Evolutionary conservation across 1,284 basidiomycete genomes (phyloP), one percentile per base, ranked within the genome.

Genomic region (Cerrena zonata): DNA sequence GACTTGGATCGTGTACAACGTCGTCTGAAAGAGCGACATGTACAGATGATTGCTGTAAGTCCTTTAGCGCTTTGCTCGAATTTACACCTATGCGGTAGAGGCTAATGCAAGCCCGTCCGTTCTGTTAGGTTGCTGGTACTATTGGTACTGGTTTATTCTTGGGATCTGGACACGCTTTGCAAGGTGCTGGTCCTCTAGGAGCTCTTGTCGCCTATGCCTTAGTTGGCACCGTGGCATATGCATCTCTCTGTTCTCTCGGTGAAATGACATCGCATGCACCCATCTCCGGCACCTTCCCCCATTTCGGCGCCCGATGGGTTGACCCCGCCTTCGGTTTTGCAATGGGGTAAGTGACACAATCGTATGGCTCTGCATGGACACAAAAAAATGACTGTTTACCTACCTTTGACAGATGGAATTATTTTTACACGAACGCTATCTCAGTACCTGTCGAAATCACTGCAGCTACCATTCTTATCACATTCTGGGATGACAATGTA

Each of bases 71-170:
- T 13, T 34, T 25, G 51, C n/a, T n/a, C n/a, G n/a, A n/a, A 23
- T 12, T 21, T n/a, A n/a, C n/a, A n/a, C n/a, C n/a, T 47, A 47
- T 26, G 45, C 21, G 27, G 23, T n/a, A 34, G 12, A 13, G n/a
- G n/a, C n/a, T n/a, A n/a, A 22, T 24, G 2, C 18, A 36, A 5
- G 23, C 34, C 13, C 21, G 34, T 25, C 49, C 52, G 26, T 54
- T 10, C 37, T 13, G n/a, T 48, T 58, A 85, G 82, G 83, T 85
- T 61, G 83, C 83, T 50, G 85, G 85, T 34, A 85, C 82, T 26
- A 79, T 87, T 53, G 85, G 85, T 40, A 90, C 87, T 1, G 89
- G 88, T 63, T 74, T 91, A 19, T 93, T 94, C 73, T 74, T 93
- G 39, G 89, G 89, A 55, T 84, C 86, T 12, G 91, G 90, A 19